Evolutionary conservation across 164 flowering plant species (phyloP).

Genomic region (Aristolochia californica): DNA sequence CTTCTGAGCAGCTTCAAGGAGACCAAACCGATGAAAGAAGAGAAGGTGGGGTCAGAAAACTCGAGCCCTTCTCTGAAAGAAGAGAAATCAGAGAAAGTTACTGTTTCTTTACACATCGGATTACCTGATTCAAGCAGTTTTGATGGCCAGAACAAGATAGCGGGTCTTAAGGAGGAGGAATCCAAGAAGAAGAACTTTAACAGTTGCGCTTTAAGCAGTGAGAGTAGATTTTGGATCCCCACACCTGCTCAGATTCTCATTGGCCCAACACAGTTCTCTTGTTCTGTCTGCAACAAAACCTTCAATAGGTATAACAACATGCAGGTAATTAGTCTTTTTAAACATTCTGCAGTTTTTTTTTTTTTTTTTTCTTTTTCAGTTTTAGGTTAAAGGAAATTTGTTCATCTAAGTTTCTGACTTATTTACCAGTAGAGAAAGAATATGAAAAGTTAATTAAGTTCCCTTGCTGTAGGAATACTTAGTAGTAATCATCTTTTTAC

Average conservation of each 20-base stretch:
- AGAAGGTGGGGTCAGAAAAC: constrained; percentile 6
- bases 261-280: constrained; percentile 80
- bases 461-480: too few species aligned
- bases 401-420: too few species aligned
- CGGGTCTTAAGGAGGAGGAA: constrained; percentile 13
- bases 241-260: constrained; percentile 81
- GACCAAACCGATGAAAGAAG: constrained; percentile 25
- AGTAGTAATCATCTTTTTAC: too few species aligned
- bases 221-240: constrained; percentile 82
- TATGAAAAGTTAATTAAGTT: too few species aligned
- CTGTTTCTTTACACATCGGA: constrained; percentile 67
- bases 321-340: constrained; percentile 48
- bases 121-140: constrained; percentile 32
- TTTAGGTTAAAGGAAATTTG: too few species aligned
- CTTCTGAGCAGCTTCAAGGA: constrained; percentile 46
- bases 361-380: too few species aligned
- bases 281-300: constrained; percentile 75
- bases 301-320: constrained; percentile 94
- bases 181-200: constrained; percentile 16
- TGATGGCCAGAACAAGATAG: constrained; percentile 10
- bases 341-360: not conserved
- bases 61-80: constrained; percentile 9
- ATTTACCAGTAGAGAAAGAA: too few species aligned
- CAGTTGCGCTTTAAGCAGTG: constrained; percentile 15
- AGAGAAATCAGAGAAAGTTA: constrained; percentile 33